These are phyloP conservation scores for Plantago coronopus DNA, from an alignment of 305 asterid genomes.

Conservation along the genomic window DNA sequence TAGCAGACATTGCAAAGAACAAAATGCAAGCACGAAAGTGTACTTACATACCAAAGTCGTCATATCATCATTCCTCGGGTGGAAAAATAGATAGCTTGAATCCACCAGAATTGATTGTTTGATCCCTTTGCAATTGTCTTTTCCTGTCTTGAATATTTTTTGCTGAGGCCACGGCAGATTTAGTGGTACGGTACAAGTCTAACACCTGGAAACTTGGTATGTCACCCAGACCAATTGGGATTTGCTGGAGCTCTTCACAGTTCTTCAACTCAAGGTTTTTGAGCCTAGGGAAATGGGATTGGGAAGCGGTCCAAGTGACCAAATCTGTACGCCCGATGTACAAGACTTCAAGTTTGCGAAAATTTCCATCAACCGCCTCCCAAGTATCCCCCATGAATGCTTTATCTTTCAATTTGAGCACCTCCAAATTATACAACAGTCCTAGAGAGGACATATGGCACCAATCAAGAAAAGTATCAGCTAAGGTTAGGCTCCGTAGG, in stretches of 20 bases:
- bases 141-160: constrained; percentile 9
- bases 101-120: not conserved
- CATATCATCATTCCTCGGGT: not conserved
- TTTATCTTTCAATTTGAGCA: constrained; percentile 27
- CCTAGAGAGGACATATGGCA: constrained; percentile 22
- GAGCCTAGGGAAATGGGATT: constrained; percentile 30
- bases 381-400: constrained; percentile 28
- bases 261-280: constrained; percentile 23
- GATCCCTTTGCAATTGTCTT: not conserved
- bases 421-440: constrained; percentile 22
- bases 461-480: constrained; percentile 13
- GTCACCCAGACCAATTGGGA: constrained; percentile 27
- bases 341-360: constrained; percentile 30
- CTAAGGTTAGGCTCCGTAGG: constrained; percentile 34
- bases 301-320: constrained; percentile 27
- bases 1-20: no score
- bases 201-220: constrained; percentile 22
- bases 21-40: no score
- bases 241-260: constrained; percentile 25
- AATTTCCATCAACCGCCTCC: constrained; percentile 27
- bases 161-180: constrained; percentile 17
- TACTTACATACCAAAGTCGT: no score
- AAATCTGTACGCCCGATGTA: constrained; percentile 29
- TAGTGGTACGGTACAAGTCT: constrained; percentile 2
- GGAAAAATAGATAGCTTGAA: constrained; percentile 31